Evolutionary conservation across 202 grass and related monocot genomes (phyloP), one percentile per base, ranked within the genome.

Genomic region (Carex arenaria): DNA sequence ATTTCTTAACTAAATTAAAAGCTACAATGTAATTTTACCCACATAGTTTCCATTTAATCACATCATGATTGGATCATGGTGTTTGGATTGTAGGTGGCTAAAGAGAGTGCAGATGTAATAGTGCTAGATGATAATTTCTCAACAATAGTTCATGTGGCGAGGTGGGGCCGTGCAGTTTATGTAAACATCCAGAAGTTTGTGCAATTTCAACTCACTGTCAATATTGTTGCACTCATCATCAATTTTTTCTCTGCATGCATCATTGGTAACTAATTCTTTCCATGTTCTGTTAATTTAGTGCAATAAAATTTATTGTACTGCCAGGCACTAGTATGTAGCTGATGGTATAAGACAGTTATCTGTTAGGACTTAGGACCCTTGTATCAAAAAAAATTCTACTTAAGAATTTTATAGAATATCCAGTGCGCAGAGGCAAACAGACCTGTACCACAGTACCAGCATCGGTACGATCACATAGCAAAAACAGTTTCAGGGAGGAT

Each of bases 111-210:
- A 20, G 95, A 94, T 91, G 86, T 98, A 17, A 91, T 98, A 64
- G 82, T 98, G 84, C 81, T 94, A 85, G 95, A 98, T 28, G 95
- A 98, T 83, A 94, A 98, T 62, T 98, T 98, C 63, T 61, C 88
- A 43, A 93, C 95, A 7, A 98, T 98, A 79, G 86, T 98, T 75
- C 91, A 88, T 87, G 90, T 98, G 56, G 87, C 71, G 34, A 91
- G 80, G 91, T 94, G 92, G 95, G 95, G 95, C 12, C 92, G 95
- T 64, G 79, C 95, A 0, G 95, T 98, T 87, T 93, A 98, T 79
- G 78, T 91, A 81, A 98, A 98, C 76, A 98, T 98, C 76, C 92
- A 98, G 85, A 98, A 98, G 82, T 98, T 98, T 93, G 92, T 98
- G 69, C 95, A 98, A 81, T 98, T 98, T 82, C 95, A 98, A 64